Percentiles rank a stretch among this genome's conserved stretches.
Conservation (phyloP, 2,329 filamentous ascomycete species). For the Aspergillus sp. region DNA sequence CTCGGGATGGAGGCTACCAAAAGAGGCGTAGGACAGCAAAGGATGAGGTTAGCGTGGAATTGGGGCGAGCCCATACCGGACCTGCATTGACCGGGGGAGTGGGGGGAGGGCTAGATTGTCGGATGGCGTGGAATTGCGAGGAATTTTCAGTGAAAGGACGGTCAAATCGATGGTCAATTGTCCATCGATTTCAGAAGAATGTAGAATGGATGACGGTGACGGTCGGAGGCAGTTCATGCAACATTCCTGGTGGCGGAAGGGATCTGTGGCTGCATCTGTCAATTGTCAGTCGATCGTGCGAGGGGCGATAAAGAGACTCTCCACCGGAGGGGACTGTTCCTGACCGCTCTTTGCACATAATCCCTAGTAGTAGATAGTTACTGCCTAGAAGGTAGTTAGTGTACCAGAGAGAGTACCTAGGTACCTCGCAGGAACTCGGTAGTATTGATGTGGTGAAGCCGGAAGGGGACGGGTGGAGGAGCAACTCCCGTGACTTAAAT, state of each 20-base stretch:
- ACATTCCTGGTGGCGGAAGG: no score
- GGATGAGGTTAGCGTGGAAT: neutral
- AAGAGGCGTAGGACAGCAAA: neutral
- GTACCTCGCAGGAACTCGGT: no score
- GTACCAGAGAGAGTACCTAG: neutral
- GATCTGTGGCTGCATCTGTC: no score
- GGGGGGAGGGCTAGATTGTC: neutral
- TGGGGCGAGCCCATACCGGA: neutral
- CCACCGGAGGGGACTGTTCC: neutral
- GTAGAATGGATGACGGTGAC: no score
- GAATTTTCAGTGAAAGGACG: no score
- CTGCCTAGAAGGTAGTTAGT: no score
- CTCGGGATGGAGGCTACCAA: neutral
- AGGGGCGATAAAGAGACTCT: no score
- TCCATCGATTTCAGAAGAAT: no score
- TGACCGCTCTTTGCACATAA: constrained; percentile 1
- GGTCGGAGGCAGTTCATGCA: no score
- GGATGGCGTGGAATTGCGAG: neutral
- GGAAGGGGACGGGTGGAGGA: constrained; percentile 1
- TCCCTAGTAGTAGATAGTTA: no score
- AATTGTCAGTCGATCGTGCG: no score
- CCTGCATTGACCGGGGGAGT: neutral
- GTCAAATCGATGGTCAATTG: no score
- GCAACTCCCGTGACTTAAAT: constrained; percentile 7
- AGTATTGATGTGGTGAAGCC: neutral